phyloP scores from a whole-genome alignment of 1,284 basidiomycete species.

The Xerocomus amazonicus region DNA sequence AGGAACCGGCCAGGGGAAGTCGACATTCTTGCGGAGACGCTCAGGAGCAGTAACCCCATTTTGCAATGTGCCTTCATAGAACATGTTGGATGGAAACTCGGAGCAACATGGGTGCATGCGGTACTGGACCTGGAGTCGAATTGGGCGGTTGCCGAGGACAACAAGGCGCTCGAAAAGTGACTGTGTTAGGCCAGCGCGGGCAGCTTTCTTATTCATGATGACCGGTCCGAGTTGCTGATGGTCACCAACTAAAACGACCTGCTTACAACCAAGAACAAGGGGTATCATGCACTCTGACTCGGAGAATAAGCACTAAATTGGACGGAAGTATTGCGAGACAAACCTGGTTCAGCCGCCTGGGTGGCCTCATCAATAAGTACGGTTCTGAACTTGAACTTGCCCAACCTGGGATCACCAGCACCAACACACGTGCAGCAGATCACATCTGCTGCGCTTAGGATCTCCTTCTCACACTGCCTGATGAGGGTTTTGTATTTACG shows the following conservation, averaged over 20 bases:
- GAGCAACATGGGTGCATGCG: slow-evolving; percentile 99
- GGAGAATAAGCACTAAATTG: slow-evolving; percentile 10
- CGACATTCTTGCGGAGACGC: slow-evolving; percentile 92
- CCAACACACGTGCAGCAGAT: slow-evolving; percentile 99
- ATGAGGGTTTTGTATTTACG: slow-evolving; percentile 97
- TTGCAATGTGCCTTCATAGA: slow-evolving; percentile 98
- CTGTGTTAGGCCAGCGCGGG: slow-evolving; percentile 93
- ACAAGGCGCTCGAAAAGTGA: slow-evolving; percentile 98
- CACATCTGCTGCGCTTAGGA: slow-evolving; percentile 91
- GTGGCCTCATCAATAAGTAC: slow-evolving; percentile 99
- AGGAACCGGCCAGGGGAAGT: slow-evolving; percentile 99
- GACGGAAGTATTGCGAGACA: slow-evolving; percentile 30
- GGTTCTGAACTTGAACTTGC: slow-evolving; percentile 97
- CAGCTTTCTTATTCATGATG: slow-evolving; percentile 99
- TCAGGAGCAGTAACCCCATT: slow-evolving; percentile 99
- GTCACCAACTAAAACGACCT: slow-evolving; percentile 97
- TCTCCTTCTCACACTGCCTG: slow-evolving; percentile 95
- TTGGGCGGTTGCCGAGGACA: slow-evolving; percentile 92
- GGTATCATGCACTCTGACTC: slow-evolving; percentile 96
- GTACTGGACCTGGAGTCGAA: slow-evolving; percentile 98
- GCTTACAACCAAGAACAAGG: slow-evolving; percentile 96
- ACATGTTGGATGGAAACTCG: slow-evolving; percentile 99
- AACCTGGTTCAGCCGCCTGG: slow-evolving; percentile 95
- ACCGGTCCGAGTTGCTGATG: slow-evolving; percentile 98
- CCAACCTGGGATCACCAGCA: slow-evolving; percentile 91